Conservation (phyloP, 345 rosid genomes). For the Dipteronia sinensis region DNA sequence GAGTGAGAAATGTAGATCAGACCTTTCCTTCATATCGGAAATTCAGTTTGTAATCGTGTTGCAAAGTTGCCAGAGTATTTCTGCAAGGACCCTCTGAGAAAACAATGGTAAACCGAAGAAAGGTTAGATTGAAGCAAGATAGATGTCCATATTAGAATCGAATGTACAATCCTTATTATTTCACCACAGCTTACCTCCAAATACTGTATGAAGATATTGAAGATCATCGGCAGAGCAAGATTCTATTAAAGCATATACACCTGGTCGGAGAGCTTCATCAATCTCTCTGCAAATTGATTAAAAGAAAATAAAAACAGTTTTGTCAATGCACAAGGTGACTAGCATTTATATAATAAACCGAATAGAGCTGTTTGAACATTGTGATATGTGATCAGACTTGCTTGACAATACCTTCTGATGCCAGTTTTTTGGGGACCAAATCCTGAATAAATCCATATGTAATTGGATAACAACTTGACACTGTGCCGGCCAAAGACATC, state of each 20-base stretch:
- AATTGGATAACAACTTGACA: slow-evolving; percentile 71
- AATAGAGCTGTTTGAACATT: neutral
- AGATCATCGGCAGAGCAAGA: slow-evolving; percentile 76
- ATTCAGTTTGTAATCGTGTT: slow-evolving; percentile 74
- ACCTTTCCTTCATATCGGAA: slow-evolving; percentile 90
- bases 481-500: slow-evolving; percentile 69
- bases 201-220: slow-evolving; percentile 81
- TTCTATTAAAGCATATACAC: slow-evolving; percentile 86
- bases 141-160: neutral
- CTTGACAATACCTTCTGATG: slow-evolving; percentile 59
- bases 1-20: slow-evolving; percentile 31
- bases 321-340: neutral
- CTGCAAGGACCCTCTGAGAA: slow-evolving; percentile 95
- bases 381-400: neutral
- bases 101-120: slow-evolving; percentile 18
- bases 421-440: slow-evolving; percentile 72
- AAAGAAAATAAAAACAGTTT: slow-evolving; percentile 11
- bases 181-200: slow-evolving; percentile 63
- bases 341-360: neutral
- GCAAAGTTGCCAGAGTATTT: slow-evolving; percentile 65
- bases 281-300: slow-evolving; percentile 61
- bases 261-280: slow-evolving; percentile 88
- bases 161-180: neutral
- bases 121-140: slow-evolving; percentile 6
- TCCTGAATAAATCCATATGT: slow-evolving; percentile 80